phyloP scores from a whole-genome alignment of 805 yeast genomes.

The Hanseniaspora pseudoguilliermondii region DNA sequence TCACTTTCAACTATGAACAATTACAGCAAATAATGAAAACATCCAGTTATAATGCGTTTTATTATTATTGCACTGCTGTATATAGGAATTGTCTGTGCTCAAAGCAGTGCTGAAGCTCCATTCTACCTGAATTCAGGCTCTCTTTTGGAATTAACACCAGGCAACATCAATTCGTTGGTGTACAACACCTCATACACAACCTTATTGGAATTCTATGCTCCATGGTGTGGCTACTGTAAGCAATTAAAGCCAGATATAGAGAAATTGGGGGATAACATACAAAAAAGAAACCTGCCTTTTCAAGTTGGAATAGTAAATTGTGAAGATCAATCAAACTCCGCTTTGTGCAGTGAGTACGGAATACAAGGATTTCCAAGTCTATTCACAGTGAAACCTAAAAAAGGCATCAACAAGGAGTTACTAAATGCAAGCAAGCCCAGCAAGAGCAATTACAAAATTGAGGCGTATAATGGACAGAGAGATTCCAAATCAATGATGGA shows the following conservation, averaged over 20 bases:
- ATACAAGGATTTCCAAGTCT: constrained; percentile 78
- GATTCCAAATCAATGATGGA: constrained; percentile 41
- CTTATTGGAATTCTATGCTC: constrained; percentile 82
- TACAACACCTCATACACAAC: constrained; percentile 63
- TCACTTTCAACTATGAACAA: too few relatives aligned
- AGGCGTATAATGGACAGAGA: constrained; percentile 51
- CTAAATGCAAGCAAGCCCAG: constrained; percentile 3
- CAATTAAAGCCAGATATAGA: constrained; percentile 50
- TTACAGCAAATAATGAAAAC: constrained; percentile 25
- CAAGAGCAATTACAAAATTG: constrained; percentile 35
- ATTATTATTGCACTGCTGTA: neutral
- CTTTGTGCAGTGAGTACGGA: constrained; percentile 51
- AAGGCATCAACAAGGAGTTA: constrained; percentile 20
- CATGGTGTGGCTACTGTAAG: constrained; percentile 96
- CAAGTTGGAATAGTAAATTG: constrained; percentile 80
- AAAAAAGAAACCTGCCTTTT: constrained; percentile 32
- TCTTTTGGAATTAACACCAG: constrained; percentile 43
- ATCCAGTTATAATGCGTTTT: neutral
- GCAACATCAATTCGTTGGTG: constrained; percentile 54
- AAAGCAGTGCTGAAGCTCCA: constrained; percentile 16
- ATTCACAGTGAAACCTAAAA: constrained; percentile 65
- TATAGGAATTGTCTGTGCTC: neutral
- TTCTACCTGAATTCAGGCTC: constrained; percentile 27
- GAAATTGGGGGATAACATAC: constrained; percentile 47
- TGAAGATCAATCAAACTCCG: constrained; percentile 54